Conservation (phyloP, 495 filamentous ascomycete species). For the Aspergillus sclerotioniger region DNA sequence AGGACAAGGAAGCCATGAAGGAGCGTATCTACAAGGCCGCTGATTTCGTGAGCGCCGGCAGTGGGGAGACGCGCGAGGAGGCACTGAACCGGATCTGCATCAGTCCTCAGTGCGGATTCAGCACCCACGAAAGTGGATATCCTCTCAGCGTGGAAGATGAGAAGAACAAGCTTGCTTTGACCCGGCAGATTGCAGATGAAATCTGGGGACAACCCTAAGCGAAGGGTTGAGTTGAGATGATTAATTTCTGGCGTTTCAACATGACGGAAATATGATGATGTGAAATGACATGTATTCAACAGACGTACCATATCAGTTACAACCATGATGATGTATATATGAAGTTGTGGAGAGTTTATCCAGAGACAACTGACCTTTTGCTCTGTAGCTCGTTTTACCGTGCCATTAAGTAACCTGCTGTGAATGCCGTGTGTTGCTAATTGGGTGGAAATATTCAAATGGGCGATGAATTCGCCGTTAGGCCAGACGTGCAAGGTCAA, state of each 20-base stretch:
- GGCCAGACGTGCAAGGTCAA: no score
- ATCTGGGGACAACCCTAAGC: constrained; percentile 31
- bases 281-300: constrained; percentile 5
- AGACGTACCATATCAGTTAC: background rate
- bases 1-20: constrained; percentile 60
- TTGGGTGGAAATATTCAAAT: no score
- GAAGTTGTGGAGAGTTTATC: no score
- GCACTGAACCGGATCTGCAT: constrained; percentile 60
- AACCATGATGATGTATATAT: no score
- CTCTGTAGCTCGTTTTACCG: no score
- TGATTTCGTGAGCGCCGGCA: constrained; percentile 54
- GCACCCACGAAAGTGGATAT: constrained; percentile 63
- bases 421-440: no score
- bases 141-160: constrained; percentile 59
- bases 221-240: no score
- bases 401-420: no score
- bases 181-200: constrained; percentile 49
- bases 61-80: constrained; percentile 38
- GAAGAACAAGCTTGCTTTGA: constrained; percentile 49
- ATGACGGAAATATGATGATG: background rate
- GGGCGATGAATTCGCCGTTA: no score
- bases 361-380: no score
- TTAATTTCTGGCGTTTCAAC: background rate
- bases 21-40: constrained; percentile 57
- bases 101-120: constrained; percentile 69